A percentile compares a stretch with the other conserved stretches of the same genome.
Conservation (phyloP, 2,329 filamentous ascomycete genomes). For the Endocalyx cinctus region DNA sequence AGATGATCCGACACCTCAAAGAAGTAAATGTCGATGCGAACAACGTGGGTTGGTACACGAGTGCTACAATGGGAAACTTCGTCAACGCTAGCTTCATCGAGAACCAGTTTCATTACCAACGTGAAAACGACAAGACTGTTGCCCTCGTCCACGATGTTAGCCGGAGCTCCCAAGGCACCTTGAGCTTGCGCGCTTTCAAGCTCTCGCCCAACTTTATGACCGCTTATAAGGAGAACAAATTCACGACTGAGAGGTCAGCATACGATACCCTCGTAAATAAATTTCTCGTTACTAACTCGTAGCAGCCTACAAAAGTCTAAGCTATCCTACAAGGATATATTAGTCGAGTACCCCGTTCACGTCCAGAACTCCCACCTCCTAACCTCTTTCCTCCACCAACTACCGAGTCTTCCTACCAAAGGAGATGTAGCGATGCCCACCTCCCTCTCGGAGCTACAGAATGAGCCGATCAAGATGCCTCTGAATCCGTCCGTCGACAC, state of each 20-base stretch:
- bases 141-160: constrained; percentile 93
- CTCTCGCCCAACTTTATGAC: constrained; percentile 83
- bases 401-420: constrained; percentile 63
- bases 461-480: constrained; percentile 57
- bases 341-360: constrained; percentile 81
- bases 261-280: neutral
- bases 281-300: constrained; percentile 20
- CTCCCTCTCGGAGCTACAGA: constrained; percentile 72
- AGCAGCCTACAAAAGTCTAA: constrained; percentile 90
- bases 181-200: constrained; percentile 88
- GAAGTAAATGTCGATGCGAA: constrained; percentile 99
- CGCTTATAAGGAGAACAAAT: constrained; percentile 95
- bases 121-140: constrained; percentile 83
- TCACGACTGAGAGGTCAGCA: constrained; percentile 86
- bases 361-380: constrained; percentile 98
- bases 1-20: constrained; percentile 95
- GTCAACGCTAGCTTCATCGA: constrained; percentile 93
- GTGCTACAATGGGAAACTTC: constrained; percentile 98
- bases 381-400: constrained; percentile 90
- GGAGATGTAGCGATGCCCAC: constrained; percentile 70
- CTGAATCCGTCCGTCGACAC: constrained; percentile 85
- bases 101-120: constrained; percentile 97
- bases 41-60: constrained; percentile 98
- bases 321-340: constrained; percentile 87
- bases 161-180: constrained; percentile 84